Conservation (phyloP, 306 rosid species). For the Rubus parviflorus region DNA sequence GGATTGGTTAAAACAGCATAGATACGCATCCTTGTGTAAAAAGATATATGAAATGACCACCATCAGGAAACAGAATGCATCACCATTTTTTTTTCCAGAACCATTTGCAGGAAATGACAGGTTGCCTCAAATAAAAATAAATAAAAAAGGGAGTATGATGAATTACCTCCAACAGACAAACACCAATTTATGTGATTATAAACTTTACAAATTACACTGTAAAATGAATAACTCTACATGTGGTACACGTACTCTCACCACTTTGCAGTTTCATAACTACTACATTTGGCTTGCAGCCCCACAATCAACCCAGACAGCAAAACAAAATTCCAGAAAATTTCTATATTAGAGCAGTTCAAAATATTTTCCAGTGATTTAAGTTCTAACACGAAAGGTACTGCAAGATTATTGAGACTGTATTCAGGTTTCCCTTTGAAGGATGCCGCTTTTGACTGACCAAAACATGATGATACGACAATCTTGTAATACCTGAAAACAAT, state of each 20-base stretch:
- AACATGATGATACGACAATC: neutral
- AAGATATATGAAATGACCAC: neutral
- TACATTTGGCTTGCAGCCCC: neutral
- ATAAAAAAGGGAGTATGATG: neutral
- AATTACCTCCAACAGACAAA: neutral
- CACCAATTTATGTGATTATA: neutral
- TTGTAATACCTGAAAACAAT: slow-evolving; percentile 76
- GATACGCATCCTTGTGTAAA: neutral
- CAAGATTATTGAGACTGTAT: neutral
- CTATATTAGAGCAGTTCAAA: neutral
- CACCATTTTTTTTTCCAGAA: neutral
- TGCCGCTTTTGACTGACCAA: neutral
- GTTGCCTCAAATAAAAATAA: neutral
- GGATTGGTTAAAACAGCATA: neutral
- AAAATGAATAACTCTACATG: neutral
- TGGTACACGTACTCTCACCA: neutral
- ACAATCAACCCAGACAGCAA: neutral
- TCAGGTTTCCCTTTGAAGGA: neutral
- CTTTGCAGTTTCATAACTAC: neutral
- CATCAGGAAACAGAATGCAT: neutral
- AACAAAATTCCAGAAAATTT: neutral
- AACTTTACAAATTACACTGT: neutral
- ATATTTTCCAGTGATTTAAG: neutral
- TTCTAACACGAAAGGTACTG: neutral
- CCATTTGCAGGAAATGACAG: neutral